Percentiles rank a stretch among this genome's conserved stretches.
phyloP scores from a whole-genome alignment of 2,329 filamentous ascomycete species.

The Aspergillus quadricinctus region DNA sequence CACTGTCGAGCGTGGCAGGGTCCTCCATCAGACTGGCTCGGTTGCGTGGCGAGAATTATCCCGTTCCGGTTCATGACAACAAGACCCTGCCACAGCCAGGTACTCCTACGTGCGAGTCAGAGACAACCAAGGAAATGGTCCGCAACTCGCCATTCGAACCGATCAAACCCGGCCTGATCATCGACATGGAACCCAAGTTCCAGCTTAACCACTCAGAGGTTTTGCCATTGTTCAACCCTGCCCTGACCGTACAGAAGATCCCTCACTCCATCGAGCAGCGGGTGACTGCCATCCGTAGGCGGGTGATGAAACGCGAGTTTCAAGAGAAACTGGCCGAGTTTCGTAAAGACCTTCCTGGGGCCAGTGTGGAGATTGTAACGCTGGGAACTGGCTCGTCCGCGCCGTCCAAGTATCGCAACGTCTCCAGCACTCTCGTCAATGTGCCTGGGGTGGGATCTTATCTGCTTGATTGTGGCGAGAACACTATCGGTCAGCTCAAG shows the following conservation, averaged over 20 bases:
- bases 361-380: constrained; percentile 76
- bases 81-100: constrained; percentile 39
- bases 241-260: constrained; percentile 17
- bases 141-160: constrained; percentile 23
- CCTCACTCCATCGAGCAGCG: constrained; percentile 28
- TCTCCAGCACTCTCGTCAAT: constrained; percentile 79
- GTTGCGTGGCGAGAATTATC: constrained; percentile 71
- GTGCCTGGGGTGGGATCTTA: constrained; percentile 85
- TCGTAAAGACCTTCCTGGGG: constrained; percentile 64
- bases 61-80: constrained; percentile 64
- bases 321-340: constrained; percentile 37
- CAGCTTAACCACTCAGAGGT: constrained; percentile 29
- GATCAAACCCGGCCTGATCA: constrained; percentile 40
- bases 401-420: constrained; percentile 92
- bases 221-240: constrained; percentile 23
- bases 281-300: constrained; percentile 22
- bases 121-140: constrained; percentile 8
- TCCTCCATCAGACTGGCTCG: constrained; percentile 66
- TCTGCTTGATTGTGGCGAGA: constrained; percentile 87
- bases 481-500: constrained; percentile 80
- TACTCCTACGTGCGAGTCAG: constrained; percentile 15
- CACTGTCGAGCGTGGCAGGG: constrained; percentile 62
- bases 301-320: constrained; percentile 26
- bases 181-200: constrained; percentile 46
- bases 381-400: constrained; percentile 87